Base-by-base conservation (phyloP, 2,329 filamentous ascomycete genomes). In the Teratosphaeria gauchensis region DNA sequence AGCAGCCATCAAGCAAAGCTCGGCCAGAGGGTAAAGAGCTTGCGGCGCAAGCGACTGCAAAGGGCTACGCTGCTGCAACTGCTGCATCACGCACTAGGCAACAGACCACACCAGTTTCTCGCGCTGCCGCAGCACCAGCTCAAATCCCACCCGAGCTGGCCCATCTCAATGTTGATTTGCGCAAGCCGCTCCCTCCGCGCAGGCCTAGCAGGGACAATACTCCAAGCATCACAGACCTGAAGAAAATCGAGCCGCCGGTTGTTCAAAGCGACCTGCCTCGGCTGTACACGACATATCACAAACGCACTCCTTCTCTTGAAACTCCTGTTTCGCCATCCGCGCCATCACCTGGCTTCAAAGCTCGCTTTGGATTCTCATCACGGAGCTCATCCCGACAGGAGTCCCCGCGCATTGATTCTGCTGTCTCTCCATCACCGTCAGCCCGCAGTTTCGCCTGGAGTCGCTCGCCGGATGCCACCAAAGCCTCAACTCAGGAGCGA, bases 91-190 rank as follows among this genome's bases (percentile, higher is more conserved):
- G 14, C 4, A 35, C 38, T 28, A 51, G 12, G n/a, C 55, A 51
- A 21, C 56, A 21, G 30, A 32, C 8, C 51, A n/a, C 30, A 30
- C 51, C n/a, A 55, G 32, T 7, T 24, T 16, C 16, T 53, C 52
- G 52, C n/a, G 12, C 59, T 11, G 9, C 42, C 19, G 19, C 42
- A 48, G 19, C 16, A 19, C 31, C 54, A n/a, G 46, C 58, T 16
- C 63, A 63, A 51, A 61, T 66, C 11, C 71, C 72, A 24, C 73
- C 73, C 7, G 73, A 75, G 56, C 67, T 75, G 21, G 73, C 73
- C 0, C 62, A 86, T 85, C 64, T 88, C 81, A 71, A 73, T 54
- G 67, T 88, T 77, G 77, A 89, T 83, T 80, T 80, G 2, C 61
- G 76, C 76, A 68, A 76, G 77, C 14, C 77, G 74, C 33, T 78